Conservation (phyloP, 1,284 basidiomycete genomes). For the Leucoagaricus sp. region DNA sequence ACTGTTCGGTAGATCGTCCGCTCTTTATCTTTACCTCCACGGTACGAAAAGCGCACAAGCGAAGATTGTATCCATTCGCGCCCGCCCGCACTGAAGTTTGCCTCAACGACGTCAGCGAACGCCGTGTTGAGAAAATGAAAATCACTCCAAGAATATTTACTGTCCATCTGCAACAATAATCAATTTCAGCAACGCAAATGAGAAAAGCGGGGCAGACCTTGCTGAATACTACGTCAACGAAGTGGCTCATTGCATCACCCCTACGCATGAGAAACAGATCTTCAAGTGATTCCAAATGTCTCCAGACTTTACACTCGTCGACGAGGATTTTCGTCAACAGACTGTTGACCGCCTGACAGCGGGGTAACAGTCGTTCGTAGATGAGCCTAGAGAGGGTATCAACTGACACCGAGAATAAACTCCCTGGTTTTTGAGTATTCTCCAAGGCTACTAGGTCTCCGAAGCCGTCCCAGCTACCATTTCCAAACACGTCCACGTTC, state of each 20-base stretch:
- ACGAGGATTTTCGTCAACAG: conserved; percentile 60
- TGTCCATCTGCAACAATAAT: conserved; percentile 59
- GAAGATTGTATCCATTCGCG: conserved; percentile 67
- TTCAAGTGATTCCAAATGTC: conserved; percentile 73
- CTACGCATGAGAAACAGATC: conserved; percentile 73
- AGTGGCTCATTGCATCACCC: conserved; percentile 74
- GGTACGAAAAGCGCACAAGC: conserved; percentile 74
- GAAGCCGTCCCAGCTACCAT: conserved; percentile 18
- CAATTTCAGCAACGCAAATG: conserved; percentile 2
- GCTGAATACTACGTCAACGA: conserved; percentile 68
- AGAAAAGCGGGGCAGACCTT: conserved; percentile 51
- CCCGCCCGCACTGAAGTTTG: conserved; percentile 43
- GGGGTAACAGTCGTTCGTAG: conserved; percentile 60
- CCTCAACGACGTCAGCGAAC: conserved; percentile 67
- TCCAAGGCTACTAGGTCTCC: conserved; percentile 14
- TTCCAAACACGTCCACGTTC: conserved; percentile 30
- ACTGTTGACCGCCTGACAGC: conserved; percentile 57
- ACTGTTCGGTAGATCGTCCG: conserved; percentile 50
- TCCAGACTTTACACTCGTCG: conserved; percentile 70
- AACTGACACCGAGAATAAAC: conserved; percentile 48
- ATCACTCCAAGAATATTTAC: conserved; percentile 71
- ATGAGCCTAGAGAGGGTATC: conserved; percentile 65
- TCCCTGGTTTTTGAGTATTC: conserved; percentile 8
- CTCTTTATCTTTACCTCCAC: conserved; percentile 46
- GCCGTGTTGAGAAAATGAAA: conserved; percentile 84